These are phyloP conservation scores for Saccharomycopsis schoenii DNA, from an alignment of 805 yeast species.

Conservation along the genomic window DNA sequence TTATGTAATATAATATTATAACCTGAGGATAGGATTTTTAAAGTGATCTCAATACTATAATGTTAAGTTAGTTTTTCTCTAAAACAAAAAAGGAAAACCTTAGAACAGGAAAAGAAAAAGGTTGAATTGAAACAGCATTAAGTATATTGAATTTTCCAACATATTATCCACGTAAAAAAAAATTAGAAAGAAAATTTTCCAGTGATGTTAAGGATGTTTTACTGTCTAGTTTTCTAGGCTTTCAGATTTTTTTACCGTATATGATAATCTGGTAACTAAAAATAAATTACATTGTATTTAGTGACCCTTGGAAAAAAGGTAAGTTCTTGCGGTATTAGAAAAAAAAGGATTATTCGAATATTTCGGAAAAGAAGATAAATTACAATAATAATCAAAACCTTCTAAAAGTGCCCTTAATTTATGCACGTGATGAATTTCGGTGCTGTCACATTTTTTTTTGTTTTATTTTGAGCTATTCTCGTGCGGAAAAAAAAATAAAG, in stretches of 20 bases:
- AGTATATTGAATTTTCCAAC: neutral
- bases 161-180: neutral
- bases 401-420: no score
- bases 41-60: slow-evolving; percentile 32
- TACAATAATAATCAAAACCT: no score
- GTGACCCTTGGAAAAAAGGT: no score
- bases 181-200: neutral
- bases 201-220: neutral
- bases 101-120: neutral
- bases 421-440: no score
- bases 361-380: no score
- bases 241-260: neutral
- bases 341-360: no score
- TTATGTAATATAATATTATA: slow-evolving; percentile 14
- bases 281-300: no score
- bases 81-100: neutral
- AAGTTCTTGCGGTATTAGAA: no score
- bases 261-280: no score
- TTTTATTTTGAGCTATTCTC: no score
- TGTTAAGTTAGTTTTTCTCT: neutral
- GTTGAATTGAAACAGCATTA: neutral
- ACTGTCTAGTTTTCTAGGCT: neutral
- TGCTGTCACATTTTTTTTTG: no score
- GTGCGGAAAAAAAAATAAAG: no score
- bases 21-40: slow-evolving; percentile 80